phyloP scores from a whole-genome alignment of 148 eudicot species.

The Camellia granthamiana region DNA sequence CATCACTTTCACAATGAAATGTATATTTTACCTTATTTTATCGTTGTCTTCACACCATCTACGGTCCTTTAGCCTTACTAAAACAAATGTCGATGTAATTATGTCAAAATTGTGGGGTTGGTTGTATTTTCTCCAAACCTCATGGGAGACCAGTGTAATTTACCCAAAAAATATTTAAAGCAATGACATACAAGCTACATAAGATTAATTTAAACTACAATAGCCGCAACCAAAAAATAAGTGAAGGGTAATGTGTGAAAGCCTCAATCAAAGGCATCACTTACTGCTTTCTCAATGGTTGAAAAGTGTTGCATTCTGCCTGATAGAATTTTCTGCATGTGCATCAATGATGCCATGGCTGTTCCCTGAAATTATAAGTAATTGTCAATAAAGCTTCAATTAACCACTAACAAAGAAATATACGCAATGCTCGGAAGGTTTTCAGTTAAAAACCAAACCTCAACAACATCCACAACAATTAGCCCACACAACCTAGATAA shows the following conservation, averaged over 20 bases:
- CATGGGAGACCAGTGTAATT: too few species aligned
- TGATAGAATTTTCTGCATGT: slow-evolving; percentile 88
- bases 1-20: too few species aligned
- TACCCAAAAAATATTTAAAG: neutral
- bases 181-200: neutral
- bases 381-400: slow-evolving; percentile 6
- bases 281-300: slow-evolving; percentile 84
- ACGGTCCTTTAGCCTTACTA: too few species aligned
- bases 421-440: neutral
- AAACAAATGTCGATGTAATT: too few species aligned
- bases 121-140: too few species aligned
- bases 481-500: slow-evolving; percentile 75
- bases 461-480: slow-evolving; percentile 96
- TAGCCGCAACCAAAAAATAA: neutral
- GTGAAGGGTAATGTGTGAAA: neutral
- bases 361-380: slow-evolving; percentile 61
- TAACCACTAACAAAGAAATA: neutral
- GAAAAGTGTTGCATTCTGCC: slow-evolving; percentile 69
- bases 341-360: slow-evolving; percentile 90
- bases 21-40: too few species aligned
- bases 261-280: slow-evolving; percentile 13
- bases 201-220: neutral
- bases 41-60: too few species aligned
- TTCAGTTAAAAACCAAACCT: slow-evolving; percentile 44
- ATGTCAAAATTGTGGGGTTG: too few species aligned